Evolutionary conservation across 2,329 filamentous ascomycete genomes (phyloP), one percentile per base, ranked within the genome.

Genomic region (Fonsecaea erecta): DNA sequence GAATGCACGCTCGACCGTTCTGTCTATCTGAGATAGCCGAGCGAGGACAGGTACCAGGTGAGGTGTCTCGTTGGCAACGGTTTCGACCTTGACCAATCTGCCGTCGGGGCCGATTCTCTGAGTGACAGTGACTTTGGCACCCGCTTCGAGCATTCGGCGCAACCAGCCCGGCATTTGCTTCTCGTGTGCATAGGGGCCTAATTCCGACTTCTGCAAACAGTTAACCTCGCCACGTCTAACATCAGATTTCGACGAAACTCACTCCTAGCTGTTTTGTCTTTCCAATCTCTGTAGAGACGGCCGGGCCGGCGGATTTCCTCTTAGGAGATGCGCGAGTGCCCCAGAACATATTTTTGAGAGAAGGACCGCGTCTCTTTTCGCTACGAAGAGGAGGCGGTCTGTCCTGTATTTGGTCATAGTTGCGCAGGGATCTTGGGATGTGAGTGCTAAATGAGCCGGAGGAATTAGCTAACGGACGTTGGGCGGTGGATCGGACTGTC

Each of bases 131-230:
- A 84, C 79, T 60, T 85, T 84, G 12, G 85, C 85, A 16, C 87
- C 83, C 48, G 82, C 83, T 67, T 87, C 81, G 1, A 94, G 81
- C 68, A 91, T 79, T 14, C 81, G 80, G 16, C 84, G 82, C 0
- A 93, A 82, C 86, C 86, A 90, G 8, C 81, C 77, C 0, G 91
- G 91, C 91, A 93, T 93, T 70, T 85, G 83, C 46, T 88, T 85
- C 75, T 94, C 91, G 70, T 91, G 81, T 1, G 89, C 89, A 76
- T 90, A 87, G 28, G 86, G 86, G 0, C 91, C 91, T 14, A 94
- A 80, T 72, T 93, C 88, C 9, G 74, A 82, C 78, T 65, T 65
- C 67, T 82, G 84, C 52, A 21, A 7, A 52, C 37, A 16, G 52
- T 69, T 37, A 69, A 64, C 53, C 26, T 34, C n/a, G 5, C 12